Base-by-base conservation (phyloP, 1,139 yeast species). In the Diutina sp. region DNA sequence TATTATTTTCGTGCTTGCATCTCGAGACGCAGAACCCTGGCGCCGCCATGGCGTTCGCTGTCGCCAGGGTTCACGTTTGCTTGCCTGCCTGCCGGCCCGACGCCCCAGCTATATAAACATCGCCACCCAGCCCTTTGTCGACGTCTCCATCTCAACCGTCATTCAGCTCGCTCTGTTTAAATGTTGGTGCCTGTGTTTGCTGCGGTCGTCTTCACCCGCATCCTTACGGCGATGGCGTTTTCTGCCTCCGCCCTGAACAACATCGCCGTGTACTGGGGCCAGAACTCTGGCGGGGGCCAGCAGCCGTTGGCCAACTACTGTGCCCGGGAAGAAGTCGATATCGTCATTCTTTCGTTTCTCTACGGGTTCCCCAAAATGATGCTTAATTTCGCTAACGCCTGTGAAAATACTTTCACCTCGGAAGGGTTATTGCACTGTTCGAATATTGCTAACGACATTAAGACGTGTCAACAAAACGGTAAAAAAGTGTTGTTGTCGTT, bases 241-340 rank as follows among this genome's bases (percentile, higher is more conserved):
- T 14, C 16, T 6, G 51, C 35, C 9, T 28, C 51, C 12, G 51
- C 38, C 12, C n/a, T 12, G 16, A 30, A 48, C n/a, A 48, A 48
- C 38, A 41, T 89, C 55, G 96, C 85, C 38, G 78, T 88, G 16
- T 90, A 90, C 71, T 90, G 97, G 97, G 97, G 97, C 54, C 97
- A 90, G 71, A 82, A 84, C 65, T 84, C 95, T 18, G 87, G 82
- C 41, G 90, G 90, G n/a, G 66, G 81, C 51, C 96, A 90, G 68
- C 74, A 81, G 59, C 68, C 79, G 16, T 75, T 91, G 58, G 74
- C 84, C 7, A 69, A 76, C 58, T 89, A 90, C 72, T 91, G 97
- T 74, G 74, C 79, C 57, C 77, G 82, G 46, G 79, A 79, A 58
- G 77, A 83, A 55, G 87, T 84, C 46, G 97, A 90, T 65, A 85